These are phyloP conservation scores for Collybiopsis confluens DNA, from an alignment of 768 basidiomycete species.

Conservation along the genomic window DNA sequence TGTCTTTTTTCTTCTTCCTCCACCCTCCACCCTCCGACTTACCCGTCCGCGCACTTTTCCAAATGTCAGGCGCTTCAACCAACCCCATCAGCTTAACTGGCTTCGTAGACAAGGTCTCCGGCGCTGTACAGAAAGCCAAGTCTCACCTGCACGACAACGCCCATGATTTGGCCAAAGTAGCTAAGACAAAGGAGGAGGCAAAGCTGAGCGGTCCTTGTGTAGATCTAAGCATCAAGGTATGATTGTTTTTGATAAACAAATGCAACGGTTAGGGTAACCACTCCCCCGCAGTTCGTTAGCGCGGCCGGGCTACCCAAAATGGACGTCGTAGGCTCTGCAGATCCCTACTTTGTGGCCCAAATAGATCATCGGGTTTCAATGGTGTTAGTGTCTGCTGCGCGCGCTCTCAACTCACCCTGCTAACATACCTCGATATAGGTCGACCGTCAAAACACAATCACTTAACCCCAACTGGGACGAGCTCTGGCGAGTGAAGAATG, in stretches of 20 bases:
- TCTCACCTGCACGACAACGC: slow-evolving; percentile 17
- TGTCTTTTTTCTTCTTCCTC: not conserved
- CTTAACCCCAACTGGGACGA: slow-evolving; percentile 74
- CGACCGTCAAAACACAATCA: slow-evolving; percentile 56
- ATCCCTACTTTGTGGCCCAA: slow-evolving; percentile 71
- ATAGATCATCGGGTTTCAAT: slow-evolving; percentile 61
- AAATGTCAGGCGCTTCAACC: slow-evolving; percentile 61
- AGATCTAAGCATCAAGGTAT: slow-evolving; percentile 54
- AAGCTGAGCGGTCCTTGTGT: slow-evolving; percentile 43
- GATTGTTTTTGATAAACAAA: not conserved
- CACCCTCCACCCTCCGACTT: too few relatives aligned
- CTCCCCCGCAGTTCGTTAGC: slow-evolving; percentile 53
- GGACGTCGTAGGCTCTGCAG: slow-evolving; percentile 59
- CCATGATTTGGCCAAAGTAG: slow-evolving; percentile 26
- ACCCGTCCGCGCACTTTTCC: slow-evolving; percentile 8
- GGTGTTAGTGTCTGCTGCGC: slow-evolving; percentile 39
- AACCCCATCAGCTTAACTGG: slow-evolving; percentile 38
- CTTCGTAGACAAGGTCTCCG: slow-evolving; percentile 24
- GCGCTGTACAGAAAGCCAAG: slow-evolving; percentile 23
- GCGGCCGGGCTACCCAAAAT: slow-evolving; percentile 66
- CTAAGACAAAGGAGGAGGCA: slow-evolving; percentile 28
- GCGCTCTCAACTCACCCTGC: not conserved
- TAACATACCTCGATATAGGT: slow-evolving; percentile 39
- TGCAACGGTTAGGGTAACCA: slow-evolving; percentile 5
- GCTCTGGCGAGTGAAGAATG: slow-evolving; percentile 67